A percentile compares a stretch with the other conserved stretches of the same genome.
These are phyloP conservation scores for Trichophaea hybrida DNA, from an alignment of 2,329 filamentous ascomycete genomes.

Conservation along the genomic window DNA sequence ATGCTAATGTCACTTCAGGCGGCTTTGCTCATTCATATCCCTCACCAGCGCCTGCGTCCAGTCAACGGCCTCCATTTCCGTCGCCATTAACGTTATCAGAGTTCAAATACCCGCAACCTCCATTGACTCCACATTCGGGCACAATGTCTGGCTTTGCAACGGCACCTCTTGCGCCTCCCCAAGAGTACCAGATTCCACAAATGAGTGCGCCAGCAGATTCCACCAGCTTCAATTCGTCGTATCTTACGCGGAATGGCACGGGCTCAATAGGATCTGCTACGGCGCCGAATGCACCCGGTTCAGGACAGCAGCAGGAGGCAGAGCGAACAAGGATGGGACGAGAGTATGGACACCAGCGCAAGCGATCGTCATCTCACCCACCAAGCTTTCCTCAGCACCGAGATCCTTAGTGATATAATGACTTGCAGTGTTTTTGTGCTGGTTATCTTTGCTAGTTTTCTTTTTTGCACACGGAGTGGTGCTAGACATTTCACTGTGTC, in stretches of 20 bases:
- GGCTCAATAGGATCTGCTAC: constrained; percentile 17
- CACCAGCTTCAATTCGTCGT: constrained; percentile 25
- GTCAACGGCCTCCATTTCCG: constrained; percentile 14
- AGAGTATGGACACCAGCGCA: constrained; percentile 21
- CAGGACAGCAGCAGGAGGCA: constrained; percentile 12
- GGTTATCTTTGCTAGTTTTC: background rate
- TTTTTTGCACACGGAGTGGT: background rate
- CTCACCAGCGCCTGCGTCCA: constrained; percentile 19
- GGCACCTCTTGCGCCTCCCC: constrained; percentile 21
- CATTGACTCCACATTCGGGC: constrained; percentile 27
- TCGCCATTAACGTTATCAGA: constrained; percentile 26
- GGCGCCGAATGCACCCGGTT: constrained; percentile 10
- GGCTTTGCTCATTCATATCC: constrained; percentile 16
- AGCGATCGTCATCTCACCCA: constrained; percentile 23
- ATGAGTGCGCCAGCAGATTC: constrained; percentile 27
- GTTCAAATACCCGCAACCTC: constrained; percentile 27
- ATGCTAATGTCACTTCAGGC: constrained; percentile 14
- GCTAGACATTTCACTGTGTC: background rate
- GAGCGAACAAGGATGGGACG: constrained; percentile 14
- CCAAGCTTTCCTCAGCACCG: background rate
- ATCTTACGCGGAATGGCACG: constrained; percentile 19
- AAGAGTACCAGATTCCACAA: constrained; percentile 24
- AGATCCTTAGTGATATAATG: background rate
- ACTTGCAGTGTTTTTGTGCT: background rate
- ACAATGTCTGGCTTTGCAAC: constrained; percentile 23